Evolutionary conservation across 768 basidiomycete genomes (phyloP).

Genomic region (Tricholoma bakamatsutake): DNA sequence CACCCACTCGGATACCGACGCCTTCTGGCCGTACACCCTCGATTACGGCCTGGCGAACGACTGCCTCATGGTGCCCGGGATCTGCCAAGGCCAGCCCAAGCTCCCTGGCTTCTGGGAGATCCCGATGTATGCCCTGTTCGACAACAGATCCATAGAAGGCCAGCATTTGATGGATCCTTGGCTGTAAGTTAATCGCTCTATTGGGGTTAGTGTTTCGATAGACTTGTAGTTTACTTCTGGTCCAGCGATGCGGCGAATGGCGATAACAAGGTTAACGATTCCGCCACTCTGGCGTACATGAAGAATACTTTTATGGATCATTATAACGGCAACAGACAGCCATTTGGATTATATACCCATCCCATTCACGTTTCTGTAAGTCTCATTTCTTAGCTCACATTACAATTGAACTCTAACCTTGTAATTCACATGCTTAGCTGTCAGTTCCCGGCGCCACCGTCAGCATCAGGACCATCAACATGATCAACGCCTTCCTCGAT

Average conservation of each 20-base stretch:
- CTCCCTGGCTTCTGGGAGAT: conserved; percentile 81
- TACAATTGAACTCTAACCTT: neutral
- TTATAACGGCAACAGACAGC: conserved; percentile 71
- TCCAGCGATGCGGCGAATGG: conserved; percentile 52
- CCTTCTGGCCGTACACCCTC: conserved; percentile 80
- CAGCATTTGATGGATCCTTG: conserved; percentile 81
- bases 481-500: conserved; percentile 78
- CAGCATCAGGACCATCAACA: conserved; percentile 50
- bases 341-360: conserved; percentile 78
- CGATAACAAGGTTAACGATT: conserved; percentile 42
- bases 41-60: conserved; percentile 79
- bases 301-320: conserved; percentile 68
- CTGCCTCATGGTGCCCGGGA: conserved; percentile 47
- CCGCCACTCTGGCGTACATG: conserved; percentile 66
- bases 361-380: conserved; percentile 68
- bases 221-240: neutral
- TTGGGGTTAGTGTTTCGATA: neutral
- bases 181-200: conserved; percentile 42
- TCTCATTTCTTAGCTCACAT: neutral
- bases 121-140: conserved; percentile 79
- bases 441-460: conserved; percentile 56
- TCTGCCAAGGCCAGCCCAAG: conserved; percentile 65
- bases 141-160: conserved; percentile 46
- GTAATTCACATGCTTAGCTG: conserved; percentile 21
- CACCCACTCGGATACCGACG: conserved; percentile 60